Conservation (phyloP, 2,329 filamentous ascomycete species). For the Colletotrichum sp. region DNA sequence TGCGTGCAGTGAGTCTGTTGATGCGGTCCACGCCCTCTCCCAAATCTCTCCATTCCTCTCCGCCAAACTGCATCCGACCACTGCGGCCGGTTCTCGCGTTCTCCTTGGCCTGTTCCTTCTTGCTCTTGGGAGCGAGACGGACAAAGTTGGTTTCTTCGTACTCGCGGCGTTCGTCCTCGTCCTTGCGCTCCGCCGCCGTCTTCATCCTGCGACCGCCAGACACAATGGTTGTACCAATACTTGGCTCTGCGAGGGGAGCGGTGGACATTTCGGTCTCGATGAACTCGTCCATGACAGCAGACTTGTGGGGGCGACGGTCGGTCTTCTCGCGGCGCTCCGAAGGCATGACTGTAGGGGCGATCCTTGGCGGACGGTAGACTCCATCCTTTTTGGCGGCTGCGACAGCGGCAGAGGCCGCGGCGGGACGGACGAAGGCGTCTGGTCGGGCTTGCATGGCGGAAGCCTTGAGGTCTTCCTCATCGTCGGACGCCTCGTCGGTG, state of each 20-base stretch:
- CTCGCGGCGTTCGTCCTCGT: constrained; percentile 77
- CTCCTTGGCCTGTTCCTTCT: constrained; percentile 80
- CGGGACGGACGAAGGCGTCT: constrained; percentile 39
- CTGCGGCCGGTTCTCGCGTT: constrained; percentile 53
- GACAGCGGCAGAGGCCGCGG: constrained; percentile 29
- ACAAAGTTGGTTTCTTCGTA: constrained; percentile 96
- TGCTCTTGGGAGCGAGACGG: constrained; percentile 83
- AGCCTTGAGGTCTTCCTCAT: constrained; percentile 26
- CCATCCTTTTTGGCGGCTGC: constrained; percentile 54
- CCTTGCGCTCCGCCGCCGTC: constrained; percentile 75
- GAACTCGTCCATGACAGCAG: constrained; percentile 90
- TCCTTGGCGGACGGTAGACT: constrained; percentile 87
- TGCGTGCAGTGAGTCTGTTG: constrained; percentile 78
- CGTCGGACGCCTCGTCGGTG: constrained; percentile 38
- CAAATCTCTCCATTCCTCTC: constrained; percentile 90
- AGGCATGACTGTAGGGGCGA: constrained; percentile 86
- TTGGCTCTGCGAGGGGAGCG: constrained; percentile 83
- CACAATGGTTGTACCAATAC: constrained; percentile 88
- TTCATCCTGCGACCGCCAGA: constrained; percentile 80
- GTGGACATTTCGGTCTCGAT: constrained; percentile 82
- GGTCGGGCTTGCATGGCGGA: constrained; percentile 29
- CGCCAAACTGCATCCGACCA: constrained; percentile 75
- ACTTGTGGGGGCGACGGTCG: constrained; percentile 70
- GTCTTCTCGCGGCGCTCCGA: constrained; percentile 67
- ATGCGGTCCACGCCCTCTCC: constrained; percentile 88